A percentile compares a stretch with the other conserved stretches of the same genome.
Evolutionary conservation across 2,329 filamentous ascomycete species (phyloP).

Genomic region (Colletotrichum sp.): DNA sequence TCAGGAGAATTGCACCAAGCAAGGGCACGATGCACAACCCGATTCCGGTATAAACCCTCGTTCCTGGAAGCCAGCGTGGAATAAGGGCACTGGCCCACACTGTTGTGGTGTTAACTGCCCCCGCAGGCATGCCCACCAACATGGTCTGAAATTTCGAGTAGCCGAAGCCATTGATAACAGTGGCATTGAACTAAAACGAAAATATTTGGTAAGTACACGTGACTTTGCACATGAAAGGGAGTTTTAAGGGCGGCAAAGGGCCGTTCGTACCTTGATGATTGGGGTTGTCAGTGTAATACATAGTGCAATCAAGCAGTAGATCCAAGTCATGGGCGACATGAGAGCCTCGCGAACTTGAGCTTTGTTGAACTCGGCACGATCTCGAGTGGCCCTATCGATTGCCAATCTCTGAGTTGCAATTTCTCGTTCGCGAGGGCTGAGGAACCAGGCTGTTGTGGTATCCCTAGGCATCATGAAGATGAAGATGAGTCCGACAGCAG

Average conservation of each 20-base stretch:
- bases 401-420: slow-evolving; percentile 19
- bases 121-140: slow-evolving; percentile 17
- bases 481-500: background rate
- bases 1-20: slow-evolving; percentile 15
- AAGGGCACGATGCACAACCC: background rate
- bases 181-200: background rate
- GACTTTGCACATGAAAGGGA: too few relatives aligned
- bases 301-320: slow-evolving; percentile 26
- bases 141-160: slow-evolving; percentile 19
- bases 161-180: slow-evolving; percentile 23
- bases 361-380: slow-evolving; percentile 20
- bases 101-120: background rate
- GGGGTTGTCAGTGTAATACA: slow-evolving; percentile 25
- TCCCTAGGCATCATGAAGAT: slow-evolving; percentile 7
- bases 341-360: slow-evolving; percentile 25
- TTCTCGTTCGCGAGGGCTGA: background rate
- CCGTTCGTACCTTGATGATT: slow-evolving; percentile 22
- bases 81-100: slow-evolving; percentile 23
- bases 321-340: slow-evolving; percentile 7
- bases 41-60: slow-evolving; percentile 29
- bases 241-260: background rate
- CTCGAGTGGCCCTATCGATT: slow-evolving; percentile 20
- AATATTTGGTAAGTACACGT: background rate
- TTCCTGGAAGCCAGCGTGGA: slow-evolving; percentile 22
- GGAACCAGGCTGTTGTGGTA: background rate